These are phyloP conservation scores for Ustilago tritici DNA, from an alignment of 1,284 basidiomycete genomes.

Conservation along the genomic window DNA sequence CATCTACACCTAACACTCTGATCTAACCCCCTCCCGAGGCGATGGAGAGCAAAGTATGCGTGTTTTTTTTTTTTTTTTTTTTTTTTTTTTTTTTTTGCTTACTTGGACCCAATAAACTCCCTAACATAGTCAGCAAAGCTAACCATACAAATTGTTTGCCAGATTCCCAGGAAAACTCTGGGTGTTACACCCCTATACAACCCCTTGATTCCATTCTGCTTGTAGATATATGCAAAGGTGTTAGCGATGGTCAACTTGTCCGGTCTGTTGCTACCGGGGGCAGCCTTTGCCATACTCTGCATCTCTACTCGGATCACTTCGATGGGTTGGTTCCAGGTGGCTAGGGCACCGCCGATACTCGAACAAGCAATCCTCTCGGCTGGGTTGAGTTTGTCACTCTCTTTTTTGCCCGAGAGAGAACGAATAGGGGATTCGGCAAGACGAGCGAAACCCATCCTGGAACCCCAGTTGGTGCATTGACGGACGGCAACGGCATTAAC, in stretches of 20 bases:
- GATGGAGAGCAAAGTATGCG: too few species aligned
- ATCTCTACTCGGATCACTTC: slow-evolving; percentile 98
- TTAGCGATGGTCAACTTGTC: slow-evolving; percentile 86
- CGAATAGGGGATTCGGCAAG: slow-evolving; percentile 87
- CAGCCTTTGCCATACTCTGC: slow-evolving; percentile 95
- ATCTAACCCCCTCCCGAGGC: too few species aligned
- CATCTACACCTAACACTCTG: too few species aligned
- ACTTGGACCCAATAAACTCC: slow-evolving; percentile 53
- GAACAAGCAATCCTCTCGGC: slow-evolving; percentile 89
- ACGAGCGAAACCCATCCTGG: slow-evolving; percentile 96
- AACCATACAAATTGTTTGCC: slow-evolving; percentile 99
- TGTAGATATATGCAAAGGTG: slow-evolving; percentile 92
- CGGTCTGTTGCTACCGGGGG: slow-evolving; percentile 80
- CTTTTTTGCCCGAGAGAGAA: slow-evolving; percentile 78
- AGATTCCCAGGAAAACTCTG: slow-evolving; percentile 92
- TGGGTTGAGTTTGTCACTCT: slow-evolving; percentile 81
- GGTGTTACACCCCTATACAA: slow-evolving; percentile 97
- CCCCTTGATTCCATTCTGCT: slow-evolving; percentile 94
- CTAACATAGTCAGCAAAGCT: slow-evolving; percentile 91
- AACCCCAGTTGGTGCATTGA: slow-evolving; percentile 99
- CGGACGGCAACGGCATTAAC: slow-evolving; percentile 95
- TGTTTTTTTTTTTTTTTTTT: too few species aligned
- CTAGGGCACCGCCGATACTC: slow-evolving; percentile 91
- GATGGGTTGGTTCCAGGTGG: slow-evolving; percentile 99
- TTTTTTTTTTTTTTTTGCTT: not conserved